These are phyloP conservation scores for Podospora tetraspora DNA, from an alignment of 495 filamentous ascomycete species.

Conservation along the genomic window DNA sequence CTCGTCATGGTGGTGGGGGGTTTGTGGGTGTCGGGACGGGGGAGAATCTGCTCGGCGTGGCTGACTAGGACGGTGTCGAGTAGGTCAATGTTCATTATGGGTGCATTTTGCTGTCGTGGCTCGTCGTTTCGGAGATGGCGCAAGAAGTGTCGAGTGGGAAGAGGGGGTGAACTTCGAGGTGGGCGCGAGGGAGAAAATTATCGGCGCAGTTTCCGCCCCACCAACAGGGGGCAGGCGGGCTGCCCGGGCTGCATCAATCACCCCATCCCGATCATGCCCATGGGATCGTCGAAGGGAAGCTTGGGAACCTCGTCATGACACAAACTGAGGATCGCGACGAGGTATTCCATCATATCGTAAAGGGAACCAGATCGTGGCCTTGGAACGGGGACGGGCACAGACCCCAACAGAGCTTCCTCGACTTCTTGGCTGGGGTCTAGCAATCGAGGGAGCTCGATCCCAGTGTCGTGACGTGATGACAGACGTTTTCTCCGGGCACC, in stretches of 20 bases:
- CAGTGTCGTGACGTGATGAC: not conserved
- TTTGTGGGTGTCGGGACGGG: not conserved
- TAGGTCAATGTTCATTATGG: constrained; percentile 31
- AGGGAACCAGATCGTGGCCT: not conserved
- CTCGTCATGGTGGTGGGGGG: not conserved
- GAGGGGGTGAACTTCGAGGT: not conserved
- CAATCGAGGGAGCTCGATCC: not conserved
- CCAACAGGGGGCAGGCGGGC: not conserved
- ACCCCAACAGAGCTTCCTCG: not conserved
- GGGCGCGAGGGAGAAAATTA: not conserved
- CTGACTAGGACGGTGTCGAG: constrained; percentile 32
- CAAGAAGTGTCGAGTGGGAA: not conserved
- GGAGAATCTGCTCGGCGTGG: constrained; percentile 19
- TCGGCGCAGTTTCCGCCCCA: not conserved
- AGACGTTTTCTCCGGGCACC: not conserved
- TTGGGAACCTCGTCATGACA: not conserved
- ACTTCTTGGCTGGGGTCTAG: not conserved
- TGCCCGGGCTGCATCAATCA: not conserved
- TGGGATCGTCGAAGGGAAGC: no score
- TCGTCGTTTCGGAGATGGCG: not conserved
- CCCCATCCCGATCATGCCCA: not conserved
- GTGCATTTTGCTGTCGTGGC: constrained; percentile 15
- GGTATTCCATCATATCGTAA: not conserved
- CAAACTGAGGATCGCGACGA: not conserved
- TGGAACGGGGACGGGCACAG: not conserved